phyloP scores from a whole-genome alignment of 371 early-diverging fungal species.

The Entomophthora muscae region DNA sequence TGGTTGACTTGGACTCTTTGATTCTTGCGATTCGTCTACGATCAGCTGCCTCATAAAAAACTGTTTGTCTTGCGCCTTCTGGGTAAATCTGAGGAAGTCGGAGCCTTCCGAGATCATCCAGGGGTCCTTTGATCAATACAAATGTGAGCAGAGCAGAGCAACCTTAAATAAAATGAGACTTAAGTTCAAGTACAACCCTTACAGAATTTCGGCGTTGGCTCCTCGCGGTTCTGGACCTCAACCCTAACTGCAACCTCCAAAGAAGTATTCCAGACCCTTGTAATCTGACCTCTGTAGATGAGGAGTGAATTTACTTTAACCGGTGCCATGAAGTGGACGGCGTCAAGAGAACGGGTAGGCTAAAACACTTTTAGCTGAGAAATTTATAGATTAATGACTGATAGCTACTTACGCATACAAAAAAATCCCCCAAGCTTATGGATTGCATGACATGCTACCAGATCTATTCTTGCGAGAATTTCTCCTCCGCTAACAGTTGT shows the following conservation, averaged over 20 bases:
- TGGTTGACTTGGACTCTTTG: constrained; percentile 14
- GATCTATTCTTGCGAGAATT: constrained; percentile 6
- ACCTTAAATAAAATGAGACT: background rate
- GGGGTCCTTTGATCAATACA: constrained; percentile 32
- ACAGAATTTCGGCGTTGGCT: background rate
- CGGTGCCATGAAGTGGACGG: constrained; percentile 43
- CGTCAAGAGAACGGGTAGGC: constrained; percentile 36
- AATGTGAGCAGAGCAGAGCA: constrained; percentile 50
- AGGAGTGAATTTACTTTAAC: constrained; percentile 44
- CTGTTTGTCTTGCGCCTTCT: constrained; percentile 20
- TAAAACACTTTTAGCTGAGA: background rate
- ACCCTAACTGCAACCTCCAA: constrained; percentile 31
- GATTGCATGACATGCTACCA: background rate
- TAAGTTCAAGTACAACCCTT: background rate
- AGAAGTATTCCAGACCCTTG: constrained; percentile 48
- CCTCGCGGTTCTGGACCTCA: background rate
- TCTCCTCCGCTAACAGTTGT: background rate
- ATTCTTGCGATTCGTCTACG: constrained; percentile 18
- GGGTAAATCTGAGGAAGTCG: constrained; percentile 28
- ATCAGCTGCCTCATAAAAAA: constrained; percentile 34
- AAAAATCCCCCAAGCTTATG: constrained; percentile 1
- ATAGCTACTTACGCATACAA: background rate
- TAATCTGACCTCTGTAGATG: constrained; percentile 42
- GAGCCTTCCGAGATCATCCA: constrained; percentile 16
- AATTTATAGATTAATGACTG: background rate